Evolutionary conservation across 2,329 filamentous ascomycete genomes (phyloP), one percentile per base, ranked within the genome.

Genomic region (Myotisia sp.): DNA sequence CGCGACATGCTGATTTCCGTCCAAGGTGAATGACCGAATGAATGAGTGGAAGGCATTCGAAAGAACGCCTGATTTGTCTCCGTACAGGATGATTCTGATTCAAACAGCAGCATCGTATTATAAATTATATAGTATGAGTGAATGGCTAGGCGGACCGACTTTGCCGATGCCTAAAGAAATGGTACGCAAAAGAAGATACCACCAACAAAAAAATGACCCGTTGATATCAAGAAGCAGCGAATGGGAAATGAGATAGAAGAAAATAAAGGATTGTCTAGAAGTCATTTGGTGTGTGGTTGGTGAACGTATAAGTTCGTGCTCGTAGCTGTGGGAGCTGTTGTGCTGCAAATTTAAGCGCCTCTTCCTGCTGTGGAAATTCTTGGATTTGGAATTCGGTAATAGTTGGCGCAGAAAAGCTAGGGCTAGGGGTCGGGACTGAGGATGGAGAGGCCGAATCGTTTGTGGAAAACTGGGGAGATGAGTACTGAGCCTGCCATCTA

Each of bases 281-380:
- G 42, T 60, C 53, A 39, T 50, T 56, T 29, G 57, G 53, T 19
- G 58, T 59, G 30, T 53, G 50, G 39, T 63, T 60, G 35, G 58
- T 53, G 36, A 64, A 64, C 7, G 56, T 57, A 40, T 60, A 64
- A 29, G 48, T 54, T 44, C 60, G 60, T 5, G 56, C 54, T 44
- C 54, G 55, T 37, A 60, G 56, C 14, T 51, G 51, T 18, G 52
- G 44, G 32, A 63, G 46, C 37, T 61, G 58, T 36, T 63, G 55
- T n/a, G 59, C 53, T 28, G 54, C 51, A 38, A 54, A 56, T 14
- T 54, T 54, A 41, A 61, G 56, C n/a, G 53, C 53, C 41, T 60
- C 51, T 36, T 58, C 54, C 39, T 64, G 60, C 38, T 62, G 52
- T 8, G 58, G 53, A 38, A 60, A 64, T 38, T 63, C 60, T 32